Evolutionary conservation across 306 rosid genomes (phyloP).

Genomic region (Hylodesmum podocarpum): DNA sequence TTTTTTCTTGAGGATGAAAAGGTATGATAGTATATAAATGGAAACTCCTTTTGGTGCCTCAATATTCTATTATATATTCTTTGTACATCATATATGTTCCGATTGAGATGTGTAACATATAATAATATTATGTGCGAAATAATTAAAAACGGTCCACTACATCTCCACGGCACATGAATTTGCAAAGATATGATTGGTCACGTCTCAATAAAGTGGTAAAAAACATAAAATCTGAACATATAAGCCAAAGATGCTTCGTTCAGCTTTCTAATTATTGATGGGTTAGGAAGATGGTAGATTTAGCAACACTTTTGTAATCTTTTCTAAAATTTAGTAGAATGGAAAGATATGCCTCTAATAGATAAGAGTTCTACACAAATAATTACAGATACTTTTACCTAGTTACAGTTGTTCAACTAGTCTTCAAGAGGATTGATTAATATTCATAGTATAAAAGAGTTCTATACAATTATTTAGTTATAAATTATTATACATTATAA

Average conservation of each 20-base stretch:
- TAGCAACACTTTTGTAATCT: background rate
- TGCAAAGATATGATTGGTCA: slow-evolving; percentile 28
- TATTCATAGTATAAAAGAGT: too few relatives aligned
- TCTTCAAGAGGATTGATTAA: too few relatives aligned
- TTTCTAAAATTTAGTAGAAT: too few relatives aligned
- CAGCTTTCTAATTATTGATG: slow-evolving; percentile 31
- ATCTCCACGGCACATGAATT: slow-evolving; percentile 37
- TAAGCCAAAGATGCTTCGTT: slow-evolving; percentile 3
- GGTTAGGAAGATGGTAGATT: slow-evolving; percentile 46
- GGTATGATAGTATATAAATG: background rate
- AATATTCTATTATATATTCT: background rate
- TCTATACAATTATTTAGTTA: too few relatives aligned
- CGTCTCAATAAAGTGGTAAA: background rate
- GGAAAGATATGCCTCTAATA: too few relatives aligned
- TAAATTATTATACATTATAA: too few relatives aligned
- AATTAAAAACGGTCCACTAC: slow-evolving; percentile 18
- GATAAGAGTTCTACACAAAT: too few relatives aligned
- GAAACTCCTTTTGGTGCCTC: background rate
- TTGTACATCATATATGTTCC: slow-evolving; percentile 14
- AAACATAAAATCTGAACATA: slow-evolving; percentile 18
- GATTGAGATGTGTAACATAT: background rate
- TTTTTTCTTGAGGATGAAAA: background rate
- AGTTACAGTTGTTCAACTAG: too few relatives aligned
- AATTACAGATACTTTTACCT: too few relatives aligned
- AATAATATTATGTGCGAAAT: background rate